A percentile compares a stretch with the other conserved stretches of the same genome.
These are phyloP conservation scores for Ceratocystis harringtonii DNA, from an alignment of 2,329 filamentous ascomycete genomes.

Conservation along the genomic window DNA sequence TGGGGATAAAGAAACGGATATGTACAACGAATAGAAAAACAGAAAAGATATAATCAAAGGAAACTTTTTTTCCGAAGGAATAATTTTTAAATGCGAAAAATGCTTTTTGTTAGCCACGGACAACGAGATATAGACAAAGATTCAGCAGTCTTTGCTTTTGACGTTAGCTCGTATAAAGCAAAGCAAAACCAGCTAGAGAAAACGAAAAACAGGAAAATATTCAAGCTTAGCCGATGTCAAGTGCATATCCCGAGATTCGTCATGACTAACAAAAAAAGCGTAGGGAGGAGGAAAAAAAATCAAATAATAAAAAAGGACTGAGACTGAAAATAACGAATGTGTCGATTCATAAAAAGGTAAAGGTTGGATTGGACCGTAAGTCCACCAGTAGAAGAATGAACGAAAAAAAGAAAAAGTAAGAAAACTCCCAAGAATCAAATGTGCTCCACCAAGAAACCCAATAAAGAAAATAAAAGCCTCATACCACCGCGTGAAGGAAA, in stretches of 20 bases:
- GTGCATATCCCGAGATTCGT: conserved; percentile 9
- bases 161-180: not conserved
- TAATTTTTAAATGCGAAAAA: not conserved
- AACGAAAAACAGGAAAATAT: conserved; percentile 1
- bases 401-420: conserved; percentile 3
- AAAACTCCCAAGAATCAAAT: conserved; percentile 12
- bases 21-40: not conserved
- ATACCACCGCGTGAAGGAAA: conserved; percentile 15
- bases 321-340: conserved; percentile 8
- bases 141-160: too few species aligned
- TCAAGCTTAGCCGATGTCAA: not conserved
- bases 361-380: conserved; percentile 3
- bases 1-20: not conserved
- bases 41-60: not conserved
- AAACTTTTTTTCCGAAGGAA: not conserved
- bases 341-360: conserved; percentile 5
- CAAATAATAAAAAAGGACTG: conserved; percentile 1
- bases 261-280: conserved; percentile 6
- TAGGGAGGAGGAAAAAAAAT: not conserved
- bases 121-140: too few species aligned
- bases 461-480: conserved; percentile 11
- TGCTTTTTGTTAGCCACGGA: not conserved
- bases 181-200: not conserved
- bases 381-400: conserved; percentile 3
- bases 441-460: conserved; percentile 10